phyloP scores from a whole-genome alignment of 352 stramenopile species.

The Aphanomyces astaci region DNA sequence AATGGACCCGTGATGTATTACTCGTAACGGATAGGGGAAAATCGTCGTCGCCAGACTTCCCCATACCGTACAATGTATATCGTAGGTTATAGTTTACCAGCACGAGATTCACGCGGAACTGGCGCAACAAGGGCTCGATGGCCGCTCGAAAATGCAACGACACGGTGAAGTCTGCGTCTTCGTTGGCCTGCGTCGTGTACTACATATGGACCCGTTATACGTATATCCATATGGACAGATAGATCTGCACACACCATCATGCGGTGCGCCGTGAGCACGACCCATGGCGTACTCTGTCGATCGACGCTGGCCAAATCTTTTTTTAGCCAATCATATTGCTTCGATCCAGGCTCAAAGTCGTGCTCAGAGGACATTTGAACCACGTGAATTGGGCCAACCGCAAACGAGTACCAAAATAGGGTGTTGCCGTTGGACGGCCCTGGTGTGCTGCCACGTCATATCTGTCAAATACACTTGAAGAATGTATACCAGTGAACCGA shows the following conservation, averaged over 20 bases:
- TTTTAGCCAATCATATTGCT: conserved; percentile 87
- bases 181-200: conserved; percentile 70
- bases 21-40: background rate
- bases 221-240: background rate
- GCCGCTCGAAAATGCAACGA: conserved; percentile 74
- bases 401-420: conserved; percentile 89
- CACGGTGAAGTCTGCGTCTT: conserved; percentile 60
- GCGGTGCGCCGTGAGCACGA: conserved; percentile 87
- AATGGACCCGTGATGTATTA: conserved; percentile 22
- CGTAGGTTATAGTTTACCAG: no score
- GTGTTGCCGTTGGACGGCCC: conserved; percentile 50
- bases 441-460: no score
- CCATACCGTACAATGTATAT: no score
- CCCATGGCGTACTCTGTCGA: conserved; percentile 81
- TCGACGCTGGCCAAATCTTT: conserved; percentile 76
- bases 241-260: conserved; percentile 70
- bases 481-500: conserved; percentile 50
- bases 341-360: conserved; percentile 72
- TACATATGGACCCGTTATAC: conserved; percentile 23
- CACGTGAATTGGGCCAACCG: conserved; percentile 83
- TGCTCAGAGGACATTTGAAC: conserved; percentile 90
- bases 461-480: no score
- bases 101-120: conserved; percentile 86
- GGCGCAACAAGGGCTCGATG: conserved; percentile 84
- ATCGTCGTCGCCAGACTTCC: no score